These are phyloP conservation scores for Puccinia brachypodii DNA, from an alignment of 1,284 basidiomycete species.

Conservation along the genomic window DNA sequence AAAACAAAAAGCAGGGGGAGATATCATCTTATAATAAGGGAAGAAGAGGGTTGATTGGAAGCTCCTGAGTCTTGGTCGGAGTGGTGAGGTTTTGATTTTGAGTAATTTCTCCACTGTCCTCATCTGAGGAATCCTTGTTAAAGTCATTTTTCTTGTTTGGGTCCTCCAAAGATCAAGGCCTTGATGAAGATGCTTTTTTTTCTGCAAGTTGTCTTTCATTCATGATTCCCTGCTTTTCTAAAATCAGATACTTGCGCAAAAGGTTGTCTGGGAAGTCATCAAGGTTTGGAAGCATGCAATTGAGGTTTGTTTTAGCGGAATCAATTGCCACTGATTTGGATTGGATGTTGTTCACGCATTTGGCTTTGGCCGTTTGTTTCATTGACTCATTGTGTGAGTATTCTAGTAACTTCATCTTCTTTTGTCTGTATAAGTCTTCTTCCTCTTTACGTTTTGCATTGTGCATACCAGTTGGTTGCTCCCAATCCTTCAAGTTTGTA, in stretches of 20 bases:
- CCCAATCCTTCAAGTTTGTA: not conserved
- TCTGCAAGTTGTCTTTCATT: not conserved
- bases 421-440: not conserved
- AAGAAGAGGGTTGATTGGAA: too few species aligned
- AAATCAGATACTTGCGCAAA: not conserved
- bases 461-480: not conserved
- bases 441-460: not conserved
- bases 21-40: too few species aligned
- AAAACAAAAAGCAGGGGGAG: not conserved
- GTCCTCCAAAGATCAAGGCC: not conserved
- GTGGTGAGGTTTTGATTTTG: not conserved
- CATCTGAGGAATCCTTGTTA: too few species aligned
- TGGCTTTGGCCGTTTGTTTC: not conserved
- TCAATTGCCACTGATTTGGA: not conserved
- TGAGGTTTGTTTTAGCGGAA: not conserved
- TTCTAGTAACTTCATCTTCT: constrained; percentile 9
- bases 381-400: not conserved
- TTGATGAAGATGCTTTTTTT: not conserved
- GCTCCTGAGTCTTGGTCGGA: too few species aligned
- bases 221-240: not conserved
- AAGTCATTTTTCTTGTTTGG: not conserved
- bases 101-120: not conserved
- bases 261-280: not conserved
- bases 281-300: not conserved
- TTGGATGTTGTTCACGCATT: not conserved